Conservation (phyloP, 164 flowering plant species). For the Kingdonia uniflora region DNA sequence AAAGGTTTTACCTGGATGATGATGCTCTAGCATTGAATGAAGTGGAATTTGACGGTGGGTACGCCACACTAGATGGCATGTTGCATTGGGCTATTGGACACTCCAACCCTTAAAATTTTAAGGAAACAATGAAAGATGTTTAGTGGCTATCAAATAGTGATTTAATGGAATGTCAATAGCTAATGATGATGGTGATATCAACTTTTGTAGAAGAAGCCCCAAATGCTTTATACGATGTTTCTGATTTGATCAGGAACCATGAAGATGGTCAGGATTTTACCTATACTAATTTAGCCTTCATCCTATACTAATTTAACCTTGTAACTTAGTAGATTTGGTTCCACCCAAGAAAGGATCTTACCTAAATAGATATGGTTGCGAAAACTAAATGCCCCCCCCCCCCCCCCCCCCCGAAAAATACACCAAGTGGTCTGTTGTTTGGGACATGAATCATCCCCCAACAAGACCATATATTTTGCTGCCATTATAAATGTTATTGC, state of each 20-base stretch:
- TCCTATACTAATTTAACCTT: no score
- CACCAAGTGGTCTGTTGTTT: no score
- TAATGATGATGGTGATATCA: slow-evolving; percentile 69
- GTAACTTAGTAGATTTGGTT: no score
- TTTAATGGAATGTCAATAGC: slow-evolving; percentile 47
- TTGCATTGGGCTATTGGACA: slow-evolving; percentile 97
- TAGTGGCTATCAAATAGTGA: slow-evolving; percentile 42
- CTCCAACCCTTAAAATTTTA: slow-evolving; percentile 71
- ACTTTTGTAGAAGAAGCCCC: slow-evolving; percentile 53
- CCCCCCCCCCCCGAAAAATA: no score
- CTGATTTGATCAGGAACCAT: slow-evolving; percentile 69
- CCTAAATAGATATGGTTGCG: no score
- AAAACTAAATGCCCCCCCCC: no score
- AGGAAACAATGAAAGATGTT: slow-evolving; percentile 46
- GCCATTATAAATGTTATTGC: no score
- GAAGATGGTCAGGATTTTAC: slow-evolving; percentile 55
- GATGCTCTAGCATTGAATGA: slow-evolving; percentile 4
- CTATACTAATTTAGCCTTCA: no score
- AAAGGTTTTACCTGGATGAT: no score
- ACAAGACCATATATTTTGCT: no score
- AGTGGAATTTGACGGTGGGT: slow-evolving; percentile 62
- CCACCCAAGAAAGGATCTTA: no score
- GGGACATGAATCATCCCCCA: no score
- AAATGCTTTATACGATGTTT: slow-evolving; percentile 85
- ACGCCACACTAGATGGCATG: slow-evolving; percentile 80